A percentile compares a stretch with the other conserved stretches of the same genome.
Conservation (phyloP, 805 yeast species). For the Jamesozyma rosinii region DNA sequence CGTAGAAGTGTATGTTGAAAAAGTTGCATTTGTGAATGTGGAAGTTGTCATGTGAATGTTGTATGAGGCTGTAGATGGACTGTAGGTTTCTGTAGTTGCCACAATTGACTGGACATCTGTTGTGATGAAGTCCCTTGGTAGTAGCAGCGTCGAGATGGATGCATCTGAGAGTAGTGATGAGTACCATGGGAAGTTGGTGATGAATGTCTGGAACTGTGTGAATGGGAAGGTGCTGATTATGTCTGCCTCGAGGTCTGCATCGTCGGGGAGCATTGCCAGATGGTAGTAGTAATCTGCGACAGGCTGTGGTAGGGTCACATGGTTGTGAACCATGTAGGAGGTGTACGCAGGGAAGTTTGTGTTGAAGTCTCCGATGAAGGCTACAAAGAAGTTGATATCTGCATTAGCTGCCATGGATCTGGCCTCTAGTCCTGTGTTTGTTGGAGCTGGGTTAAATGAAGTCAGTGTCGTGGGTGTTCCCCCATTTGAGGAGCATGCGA, state of each 20-base stretch:
- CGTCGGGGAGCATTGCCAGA: slow-evolving; percentile 21
- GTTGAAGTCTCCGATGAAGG: slow-evolving; percentile 29
- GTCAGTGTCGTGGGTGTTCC: not conserved
- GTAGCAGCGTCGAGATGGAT: slow-evolving; percentile 15
- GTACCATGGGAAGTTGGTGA: slow-evolving; percentile 30
- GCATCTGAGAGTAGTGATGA: slow-evolving; percentile 16
- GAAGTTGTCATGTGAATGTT: not conserved
- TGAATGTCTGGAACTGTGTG: slow-evolving; percentile 30
- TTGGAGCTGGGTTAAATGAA: not conserved
- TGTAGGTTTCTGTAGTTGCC: not conserved
- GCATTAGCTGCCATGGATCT: slow-evolving; percentile 26
- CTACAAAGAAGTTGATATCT: slow-evolving; percentile 27
- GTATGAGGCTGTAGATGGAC: not conserved
- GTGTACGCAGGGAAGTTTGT: slow-evolving; percentile 25
- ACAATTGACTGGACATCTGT: not conserved
- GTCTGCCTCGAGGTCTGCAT: slow-evolving; percentile 20
- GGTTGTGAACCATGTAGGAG: slow-evolving; percentile 28
- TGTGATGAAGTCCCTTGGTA: slow-evolving; percentile 20
- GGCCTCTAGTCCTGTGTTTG: not conserved
- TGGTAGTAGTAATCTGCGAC: slow-evolving; percentile 30
- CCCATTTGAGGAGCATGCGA: not conserved
- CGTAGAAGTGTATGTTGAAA: not conserved
- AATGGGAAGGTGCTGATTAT: slow-evolving; percentile 31
- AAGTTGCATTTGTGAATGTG: not conserved
- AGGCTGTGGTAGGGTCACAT: slow-evolving; percentile 30